Evolutionary conservation across 495 filamentous ascomycete genomes (phyloP), one percentile per base, ranked within the genome.

Genomic region (Penicillium simplicissimum): DNA sequence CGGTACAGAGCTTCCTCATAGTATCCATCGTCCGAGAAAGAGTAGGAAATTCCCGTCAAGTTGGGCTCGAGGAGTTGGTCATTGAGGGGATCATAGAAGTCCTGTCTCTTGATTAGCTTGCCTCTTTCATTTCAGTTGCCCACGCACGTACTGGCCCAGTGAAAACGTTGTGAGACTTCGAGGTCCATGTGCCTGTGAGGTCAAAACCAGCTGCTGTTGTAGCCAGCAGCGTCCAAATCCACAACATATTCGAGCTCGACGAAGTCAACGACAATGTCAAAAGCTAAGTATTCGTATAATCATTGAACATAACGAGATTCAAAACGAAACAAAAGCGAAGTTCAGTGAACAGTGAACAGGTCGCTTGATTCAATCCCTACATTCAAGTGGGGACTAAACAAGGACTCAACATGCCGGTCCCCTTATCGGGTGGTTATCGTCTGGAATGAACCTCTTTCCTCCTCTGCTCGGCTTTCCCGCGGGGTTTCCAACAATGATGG

Each of bases 41-140:
- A 92, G 72, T 90, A 93, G 0, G 90, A 92, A 67, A 90, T 89
- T n/a, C 90, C 90, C 1, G 90, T 87, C 61, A 86, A 78, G 19
- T 79, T 73, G 1, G 90, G 90, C 68, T 93, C 90, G 63, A 85
- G 81, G 45, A 93, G 80, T 54, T 75, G 75, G 61, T 92, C 90
- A 43, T 85, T 83, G 45, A 86, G 77, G 19, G 88, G 86, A 69
- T 93, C 84, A 64, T 91, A 92, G 73, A 92, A 92, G 64, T 82
- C 83, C 89, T 93, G 33, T 51, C 8, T 9, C 23, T n/a, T 4
- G 10, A 21, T 63, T 33, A 68, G 58, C 51, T 34, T 53, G 31
- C 31, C 9, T 53, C 9, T 43, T 36, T 49, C 4, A 49, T 35
- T 52, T 19, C 35, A 47, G 15, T 1, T 8, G 48, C 5, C 33